Evolutionary conservation across 1,284 basidiomycete genomes (phyloP).

Genomic region (Cutaneotrichosporon cavernicola): DNA sequence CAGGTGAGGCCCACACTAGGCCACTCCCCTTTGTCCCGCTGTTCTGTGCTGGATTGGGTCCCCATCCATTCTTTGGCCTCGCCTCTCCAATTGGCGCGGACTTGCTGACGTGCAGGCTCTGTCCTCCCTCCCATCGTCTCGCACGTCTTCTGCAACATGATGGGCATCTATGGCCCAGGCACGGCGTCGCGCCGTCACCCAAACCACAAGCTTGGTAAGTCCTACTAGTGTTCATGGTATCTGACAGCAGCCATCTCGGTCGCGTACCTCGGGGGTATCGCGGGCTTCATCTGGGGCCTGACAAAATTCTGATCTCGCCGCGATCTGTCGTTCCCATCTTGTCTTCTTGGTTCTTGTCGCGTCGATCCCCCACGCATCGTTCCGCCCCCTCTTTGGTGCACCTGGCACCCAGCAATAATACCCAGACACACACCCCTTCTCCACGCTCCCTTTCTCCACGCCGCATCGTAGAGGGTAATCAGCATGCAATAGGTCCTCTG

Average conservation of each 20-base stretch:
- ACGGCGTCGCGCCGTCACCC: constrained; percentile 43
- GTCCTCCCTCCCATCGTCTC: constrained; percentile 62
- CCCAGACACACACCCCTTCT: background rate
- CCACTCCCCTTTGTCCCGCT: background rate
- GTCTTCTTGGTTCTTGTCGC: background rate
- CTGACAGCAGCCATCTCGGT: constrained; percentile 31
- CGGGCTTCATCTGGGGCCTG: constrained; percentile 36
- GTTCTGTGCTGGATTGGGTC: background rate
- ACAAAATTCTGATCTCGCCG: constrained; percentile 14
- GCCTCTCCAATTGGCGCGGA: background rate
- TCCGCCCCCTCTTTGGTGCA: background rate
- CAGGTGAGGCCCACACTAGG: constrained; percentile 56
- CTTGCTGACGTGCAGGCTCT: constrained; percentile 35
- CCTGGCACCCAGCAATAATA: background rate
- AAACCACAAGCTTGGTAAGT: constrained; percentile 32
- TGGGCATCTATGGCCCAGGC: constrained; percentile 62
- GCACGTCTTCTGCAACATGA: constrained; percentile 89
- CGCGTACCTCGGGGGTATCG: constrained; percentile 47
- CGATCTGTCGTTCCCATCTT: background rate
- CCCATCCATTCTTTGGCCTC: too few relatives aligned
- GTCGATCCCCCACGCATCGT: background rate
- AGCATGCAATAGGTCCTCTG: background rate
- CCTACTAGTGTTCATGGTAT: background rate
- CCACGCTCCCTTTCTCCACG: background rate
- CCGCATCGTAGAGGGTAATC: constrained; percentile 1